Percentiles rank a stretch among this genome's conserved stretches.
Evolutionary conservation across 257 asterid genomes (phyloP).

Genomic region (Asclepias syriaca): DNA sequence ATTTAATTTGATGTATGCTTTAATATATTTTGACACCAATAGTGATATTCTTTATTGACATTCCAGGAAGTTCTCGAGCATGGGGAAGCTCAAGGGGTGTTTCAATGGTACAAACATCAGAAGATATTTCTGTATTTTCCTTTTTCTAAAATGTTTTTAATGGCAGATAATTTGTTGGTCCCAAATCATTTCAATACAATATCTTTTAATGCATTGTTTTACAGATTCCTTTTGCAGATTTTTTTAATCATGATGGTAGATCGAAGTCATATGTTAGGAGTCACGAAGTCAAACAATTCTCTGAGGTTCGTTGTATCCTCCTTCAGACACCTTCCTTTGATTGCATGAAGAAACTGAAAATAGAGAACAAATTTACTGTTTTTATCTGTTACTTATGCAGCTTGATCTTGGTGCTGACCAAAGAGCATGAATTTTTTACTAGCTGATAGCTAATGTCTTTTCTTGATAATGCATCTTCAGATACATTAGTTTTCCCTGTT

Average conservation of each 20-base stretch:
- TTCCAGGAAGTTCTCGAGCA: constrained; percentile 74
- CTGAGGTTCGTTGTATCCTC: constrained; percentile 12
- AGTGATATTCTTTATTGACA: constrained; percentile 8
- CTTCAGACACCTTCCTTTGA: background rate
- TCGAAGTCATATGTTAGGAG: constrained; percentile 53
- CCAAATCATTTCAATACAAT: background rate
- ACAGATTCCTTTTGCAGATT: constrained; percentile 87
- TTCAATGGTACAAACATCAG: constrained; percentile 42
- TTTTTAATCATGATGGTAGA: constrained; percentile 60
- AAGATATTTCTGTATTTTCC: background rate
- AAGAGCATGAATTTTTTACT: background rate
- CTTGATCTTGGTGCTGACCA: background rate
- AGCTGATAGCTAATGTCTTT: background rate
- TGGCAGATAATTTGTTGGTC: background rate
- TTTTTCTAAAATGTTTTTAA: background rate
- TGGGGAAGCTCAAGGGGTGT: constrained; percentile 79
- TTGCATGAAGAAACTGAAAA: background rate
- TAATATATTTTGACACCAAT: background rate
- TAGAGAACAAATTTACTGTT: background rate
- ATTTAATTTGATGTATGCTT: background rate
- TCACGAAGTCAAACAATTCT: constrained; percentile 44
- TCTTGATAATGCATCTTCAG: too few relatives aligned
- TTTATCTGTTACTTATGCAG: background rate
- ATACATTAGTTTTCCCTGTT: background rate
- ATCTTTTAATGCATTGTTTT: constrained; percentile 9